phyloP scores from a whole-genome alignment of 2,329 filamentous ascomycete genomes.

The Apiospora koreana region DNA sequence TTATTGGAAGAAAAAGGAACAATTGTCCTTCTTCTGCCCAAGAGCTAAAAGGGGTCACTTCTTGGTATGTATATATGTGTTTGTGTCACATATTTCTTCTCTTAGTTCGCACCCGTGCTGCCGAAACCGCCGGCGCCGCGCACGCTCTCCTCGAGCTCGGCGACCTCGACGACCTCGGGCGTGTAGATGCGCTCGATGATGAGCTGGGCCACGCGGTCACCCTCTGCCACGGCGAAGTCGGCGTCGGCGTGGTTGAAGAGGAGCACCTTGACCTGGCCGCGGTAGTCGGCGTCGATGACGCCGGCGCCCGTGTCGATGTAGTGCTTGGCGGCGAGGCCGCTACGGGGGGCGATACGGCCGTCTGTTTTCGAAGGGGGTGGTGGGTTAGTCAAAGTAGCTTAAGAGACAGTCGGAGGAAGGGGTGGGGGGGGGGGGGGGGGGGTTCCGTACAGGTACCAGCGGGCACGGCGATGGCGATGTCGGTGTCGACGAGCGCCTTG shows the following conservation, averaged over 20 bases:
- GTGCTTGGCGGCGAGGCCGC: conserved; percentile 89
- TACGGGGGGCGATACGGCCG: conserved; percentile 85
- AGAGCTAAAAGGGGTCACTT: neutral
- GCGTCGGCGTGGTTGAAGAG: conserved; percentile 88
- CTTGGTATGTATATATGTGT: too few species aligned
- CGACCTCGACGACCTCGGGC: conserved; percentile 86
- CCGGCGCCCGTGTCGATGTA: conserved; percentile 96
- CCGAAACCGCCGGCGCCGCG: conserved; percentile 90
- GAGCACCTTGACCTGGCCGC: conserved; percentile 89
- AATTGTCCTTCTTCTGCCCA: too few species aligned
- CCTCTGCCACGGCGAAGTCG: conserved; percentile 80
- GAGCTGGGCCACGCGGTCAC: conserved; percentile 91
- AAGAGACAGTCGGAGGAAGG: neutral
- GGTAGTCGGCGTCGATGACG: conserved; percentile 97
- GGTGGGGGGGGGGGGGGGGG: neutral
- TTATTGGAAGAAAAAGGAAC: neutral
- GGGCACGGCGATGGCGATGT: conserved; percentile 87
- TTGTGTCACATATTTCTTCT: neutral
- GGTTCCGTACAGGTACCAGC: conserved; percentile 76
- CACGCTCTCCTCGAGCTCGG: conserved; percentile 86
- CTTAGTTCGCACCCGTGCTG: conserved; percentile 67
- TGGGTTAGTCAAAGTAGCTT: neutral
- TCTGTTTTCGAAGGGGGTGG: conserved; percentile 50
- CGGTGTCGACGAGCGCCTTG: conserved; percentile 86
- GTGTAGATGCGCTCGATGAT: conserved; percentile 94